These are phyloP conservation scores for Hyparrhenia diplandra DNA, from an alignment of 176 grass and related monocot species.

Conservation along the genomic window DNA sequence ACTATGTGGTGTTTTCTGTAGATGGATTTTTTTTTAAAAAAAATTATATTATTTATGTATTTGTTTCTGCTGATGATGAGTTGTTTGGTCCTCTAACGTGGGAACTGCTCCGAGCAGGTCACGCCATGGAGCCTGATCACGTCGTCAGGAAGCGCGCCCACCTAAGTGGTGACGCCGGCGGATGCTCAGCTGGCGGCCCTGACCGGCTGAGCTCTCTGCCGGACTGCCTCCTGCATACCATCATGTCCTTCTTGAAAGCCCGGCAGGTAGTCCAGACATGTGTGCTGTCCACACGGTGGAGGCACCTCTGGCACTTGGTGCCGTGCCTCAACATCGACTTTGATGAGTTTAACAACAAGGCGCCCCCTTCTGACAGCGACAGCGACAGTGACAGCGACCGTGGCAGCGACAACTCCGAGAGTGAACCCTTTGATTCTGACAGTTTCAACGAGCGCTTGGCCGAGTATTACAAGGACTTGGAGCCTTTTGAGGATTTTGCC, in stretches of 20 bases:
- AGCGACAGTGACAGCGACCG: too few species aligned
- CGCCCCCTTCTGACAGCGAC: neutral
- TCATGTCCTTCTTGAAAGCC: neutral
- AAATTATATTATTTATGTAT: too few species aligned
- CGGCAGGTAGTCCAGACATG: neutral
- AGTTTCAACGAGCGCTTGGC: neutral
- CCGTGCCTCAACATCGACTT: neutral
- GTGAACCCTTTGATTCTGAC: too few species aligned
- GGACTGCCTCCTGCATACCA: neutral
- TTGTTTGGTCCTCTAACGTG: too few species aligned
- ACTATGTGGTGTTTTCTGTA: too few species aligned
- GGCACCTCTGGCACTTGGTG: neutral
- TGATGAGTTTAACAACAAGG: neutral
- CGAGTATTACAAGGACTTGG: neutral
- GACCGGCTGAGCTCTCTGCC: neutral
- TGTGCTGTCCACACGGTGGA: neutral
- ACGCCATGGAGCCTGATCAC: neutral
- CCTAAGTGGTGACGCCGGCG: neutral
- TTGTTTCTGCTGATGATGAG: too few species aligned
- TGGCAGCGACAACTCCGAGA: too few species aligned
- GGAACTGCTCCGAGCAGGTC: neutral
- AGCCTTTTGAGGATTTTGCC: neutral
- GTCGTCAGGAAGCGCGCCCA: neutral
- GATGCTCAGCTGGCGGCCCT: neutral
- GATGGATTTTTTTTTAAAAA: too few species aligned